Conservation (phyloP, 371 early-diverging fungal species). For the Mucor racemosus region DNA sequence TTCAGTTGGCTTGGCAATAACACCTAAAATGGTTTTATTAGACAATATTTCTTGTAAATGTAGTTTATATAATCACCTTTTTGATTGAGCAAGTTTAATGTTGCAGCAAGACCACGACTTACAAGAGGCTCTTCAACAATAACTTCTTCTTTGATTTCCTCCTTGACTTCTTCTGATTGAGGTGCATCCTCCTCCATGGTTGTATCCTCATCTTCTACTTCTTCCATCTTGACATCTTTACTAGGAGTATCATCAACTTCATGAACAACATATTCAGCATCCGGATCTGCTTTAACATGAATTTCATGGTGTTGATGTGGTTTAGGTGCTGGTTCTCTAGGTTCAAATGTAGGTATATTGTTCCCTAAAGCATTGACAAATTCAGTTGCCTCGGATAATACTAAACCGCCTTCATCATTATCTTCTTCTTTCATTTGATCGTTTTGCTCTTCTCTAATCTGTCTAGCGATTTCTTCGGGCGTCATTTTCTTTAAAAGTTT, state of each 20-base stretch:
- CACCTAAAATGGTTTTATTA: slow-evolving; percentile 29
- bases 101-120: slow-evolving; percentile 83
- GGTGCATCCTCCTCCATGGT: slow-evolving; percentile 10
- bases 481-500: slow-evolving; percentile 52
- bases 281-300: slow-evolving; percentile 8
- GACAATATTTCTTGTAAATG: too few relatives aligned
- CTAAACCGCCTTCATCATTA: slow-evolving; percentile 47
- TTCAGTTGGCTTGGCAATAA: slow-evolving; percentile 63
- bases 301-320: slow-evolving; percentile 2
- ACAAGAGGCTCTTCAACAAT: slow-evolving; percentile 84
- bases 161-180: slow-evolving; percentile 9
- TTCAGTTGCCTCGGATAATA: slow-evolving; percentile 68
- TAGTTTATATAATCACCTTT: slow-evolving; percentile 54
- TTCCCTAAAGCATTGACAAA: slow-evolving; percentile 68
- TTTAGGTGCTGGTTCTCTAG: slow-evolving; percentile 14
- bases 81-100: slow-evolving; percentile 76
- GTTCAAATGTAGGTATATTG: slow-evolving; percentile 43
- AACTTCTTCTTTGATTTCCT: slow-evolving; percentile 28
- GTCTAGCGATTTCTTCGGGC: slow-evolving; percentile 64
- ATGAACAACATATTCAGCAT: slow-evolving; percentile 8
- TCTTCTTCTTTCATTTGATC: slow-evolving; percentile 38
- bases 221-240: slow-evolving; percentile 14
- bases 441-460: slow-evolving; percentile 31
- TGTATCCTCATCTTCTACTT: not conserved
- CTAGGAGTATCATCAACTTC: slow-evolving; percentile 16